phyloP scores from a whole-genome alignment of 176 grass and related monocot species.

The Hordeum vulgare region MorexV3_pseudomolecules_assembly NC_058521.1:596606696-596607195 shows the following conservation, averaged over 20 bases:
- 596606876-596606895: slow-evolving; percentile 85
- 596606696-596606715: background rate
- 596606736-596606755: background rate
- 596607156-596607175: background rate
- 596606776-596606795: slow-evolving; percentile 82
- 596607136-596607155: background rate
- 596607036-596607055: background rate
- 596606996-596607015: background rate
- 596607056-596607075: background rate
- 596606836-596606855: slow-evolving; percentile 85
- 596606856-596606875: slow-evolving; percentile 91
- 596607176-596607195: no score
- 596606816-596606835: slow-evolving; percentile 80
- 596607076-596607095: background rate
- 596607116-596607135: background rate
- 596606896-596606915: slow-evolving; percentile 80
- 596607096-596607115: background rate
- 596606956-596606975: background rate
- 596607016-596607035: background rate
- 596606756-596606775: slow-evolving; percentile 9
- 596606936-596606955: slow-evolving; percentile 77
- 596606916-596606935: slow-evolving; percentile 59
- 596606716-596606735: slow-evolving; percentile 14
- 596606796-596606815: slow-evolving; percentile 87
- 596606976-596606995: background rate